Conservation (phyloP, 768 basidiomycete species). For the Lactarius tabidus region DNA sequence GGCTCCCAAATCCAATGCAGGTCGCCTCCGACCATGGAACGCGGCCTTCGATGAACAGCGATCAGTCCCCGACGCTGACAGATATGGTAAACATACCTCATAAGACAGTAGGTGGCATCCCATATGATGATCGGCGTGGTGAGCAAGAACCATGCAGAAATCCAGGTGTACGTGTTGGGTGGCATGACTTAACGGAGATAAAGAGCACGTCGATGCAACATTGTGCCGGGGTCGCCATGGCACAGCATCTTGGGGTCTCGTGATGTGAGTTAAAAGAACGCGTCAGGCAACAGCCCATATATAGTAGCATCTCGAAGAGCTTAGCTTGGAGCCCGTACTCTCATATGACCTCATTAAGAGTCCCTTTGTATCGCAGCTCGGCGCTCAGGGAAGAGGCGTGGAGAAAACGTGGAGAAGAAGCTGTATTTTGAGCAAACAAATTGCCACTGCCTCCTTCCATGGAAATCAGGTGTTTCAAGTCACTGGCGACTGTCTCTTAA, state of each 20-base stretch:
- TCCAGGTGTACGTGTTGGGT: slow-evolving; percentile 28
- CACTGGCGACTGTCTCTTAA: not conserved
- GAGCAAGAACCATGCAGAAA: slow-evolving; percentile 45
- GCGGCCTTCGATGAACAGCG: slow-evolving; percentile 47
- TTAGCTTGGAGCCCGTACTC: not conserved
- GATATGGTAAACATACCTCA: slow-evolving; percentile 46
- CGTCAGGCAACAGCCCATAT: not conserved
- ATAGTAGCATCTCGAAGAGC: not conserved
- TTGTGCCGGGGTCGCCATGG: not conserved
- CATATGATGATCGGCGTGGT: slow-evolving; percentile 63
- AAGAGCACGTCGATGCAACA: not conserved
- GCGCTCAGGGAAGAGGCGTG: not conserved
- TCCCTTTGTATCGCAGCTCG: not conserved
- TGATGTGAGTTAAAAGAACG: not conserved
- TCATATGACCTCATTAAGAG: not conserved
- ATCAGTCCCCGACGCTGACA: not conserved
- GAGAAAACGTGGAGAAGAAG: not conserved
- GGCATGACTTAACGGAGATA: slow-evolving; percentile 24
- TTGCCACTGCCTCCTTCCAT: not conserved
- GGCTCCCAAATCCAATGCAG: slow-evolving; percentile 91
- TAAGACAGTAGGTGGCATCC: slow-evolving; percentile 80
- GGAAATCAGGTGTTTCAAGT: not conserved
- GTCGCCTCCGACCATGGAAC: slow-evolving; percentile 85
- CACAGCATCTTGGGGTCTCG: not conserved
- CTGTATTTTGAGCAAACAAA: not conserved